These are phyloP conservation scores for Chytridium lagenaria DNA, from an alignment of 371 early-diverging fungal species.

Conservation along the genomic window DNA sequence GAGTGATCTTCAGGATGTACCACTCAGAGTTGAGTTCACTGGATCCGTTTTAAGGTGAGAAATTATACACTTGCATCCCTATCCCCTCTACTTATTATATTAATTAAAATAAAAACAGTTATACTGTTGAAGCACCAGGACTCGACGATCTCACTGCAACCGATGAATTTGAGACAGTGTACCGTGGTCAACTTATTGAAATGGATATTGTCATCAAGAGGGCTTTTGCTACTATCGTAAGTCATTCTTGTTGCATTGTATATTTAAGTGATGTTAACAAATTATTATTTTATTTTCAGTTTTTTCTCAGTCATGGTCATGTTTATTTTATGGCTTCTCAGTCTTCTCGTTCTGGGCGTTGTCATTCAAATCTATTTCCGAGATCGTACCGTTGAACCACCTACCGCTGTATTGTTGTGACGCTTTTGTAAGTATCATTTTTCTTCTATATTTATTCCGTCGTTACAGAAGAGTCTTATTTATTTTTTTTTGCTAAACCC, in stretches of 20 bases:
- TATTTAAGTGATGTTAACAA: background rate
- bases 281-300: no score
- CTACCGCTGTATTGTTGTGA: slow-evolving; percentile 23
- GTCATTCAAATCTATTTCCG: slow-evolving; percentile 23
- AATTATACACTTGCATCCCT: background rate
- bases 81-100: no score
- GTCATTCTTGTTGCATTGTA: background rate
- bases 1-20: background rate
- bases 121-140: background rate
- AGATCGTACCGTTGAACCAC: slow-evolving; percentile 36
- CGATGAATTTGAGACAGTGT: background rate
- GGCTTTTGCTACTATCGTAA: slow-evolving; percentile 1
- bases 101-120: background rate
- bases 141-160: background rate
- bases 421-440: slow-evolving; percentile 26
- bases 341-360: slow-evolving; percentile 21
- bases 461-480: no score
- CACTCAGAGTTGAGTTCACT: background rate
- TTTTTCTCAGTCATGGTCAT: slow-evolving; percentile 34
- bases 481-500: background rate
- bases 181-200: slow-evolving; percentile 1
- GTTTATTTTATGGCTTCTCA: slow-evolving; percentile 32
- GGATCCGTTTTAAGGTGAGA: slow-evolving; percentile 5
- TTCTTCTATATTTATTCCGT: no score
- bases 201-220: background rate